Percentiles rank a stretch among this genome's conserved stretches.
These are phyloP conservation scores for Beauveria scarabaeidicola DNA, from an alignment of 2,329 filamentous ascomycete species.

Conservation along the genomic window DNA sequence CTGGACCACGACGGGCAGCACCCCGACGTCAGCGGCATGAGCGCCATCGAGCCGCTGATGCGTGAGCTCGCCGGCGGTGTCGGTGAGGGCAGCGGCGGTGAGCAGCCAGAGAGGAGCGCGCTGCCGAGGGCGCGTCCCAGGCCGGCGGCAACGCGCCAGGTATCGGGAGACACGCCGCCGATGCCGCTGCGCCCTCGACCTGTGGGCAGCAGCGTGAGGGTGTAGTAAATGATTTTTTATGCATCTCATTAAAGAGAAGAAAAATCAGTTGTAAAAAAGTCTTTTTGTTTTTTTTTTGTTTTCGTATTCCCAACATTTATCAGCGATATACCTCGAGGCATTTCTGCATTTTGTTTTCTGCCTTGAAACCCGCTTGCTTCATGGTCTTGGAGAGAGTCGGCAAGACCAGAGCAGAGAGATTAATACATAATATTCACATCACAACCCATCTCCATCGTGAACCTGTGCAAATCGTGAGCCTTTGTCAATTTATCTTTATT, in stretches of 20 bases:
- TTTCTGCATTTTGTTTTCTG: no score
- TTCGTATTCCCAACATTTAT: not conserved
- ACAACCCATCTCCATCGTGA: no score
- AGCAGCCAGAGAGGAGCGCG: not conserved
- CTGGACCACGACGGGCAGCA: constrained; percentile 10
- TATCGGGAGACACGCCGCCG: constrained; percentile 2
- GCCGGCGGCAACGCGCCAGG: not conserved
- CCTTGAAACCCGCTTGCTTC: no score
- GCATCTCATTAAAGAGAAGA: not conserved
- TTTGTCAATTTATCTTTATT: no score
- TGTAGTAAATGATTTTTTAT: not conserved
- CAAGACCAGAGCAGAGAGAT: no score
- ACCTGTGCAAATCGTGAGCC: no score
- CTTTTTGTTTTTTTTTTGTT: not conserved
- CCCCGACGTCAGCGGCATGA: constrained; percentile 28
- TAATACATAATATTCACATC: no score
- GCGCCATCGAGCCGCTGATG: constrained; percentile 36
- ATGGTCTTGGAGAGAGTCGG: no score
- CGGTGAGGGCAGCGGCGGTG: not conserved
- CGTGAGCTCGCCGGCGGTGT: constrained; percentile 29
- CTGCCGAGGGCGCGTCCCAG: not conserved
- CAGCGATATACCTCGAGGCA: constrained; percentile 1
- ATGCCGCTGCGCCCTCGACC: not conserved
- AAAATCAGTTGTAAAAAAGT: not conserved
- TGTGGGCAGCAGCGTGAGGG: not conserved